Base-by-base conservation (phyloP, 2,329 filamentous ascomycete genomes). In the Cercospora sp. region DNA sequence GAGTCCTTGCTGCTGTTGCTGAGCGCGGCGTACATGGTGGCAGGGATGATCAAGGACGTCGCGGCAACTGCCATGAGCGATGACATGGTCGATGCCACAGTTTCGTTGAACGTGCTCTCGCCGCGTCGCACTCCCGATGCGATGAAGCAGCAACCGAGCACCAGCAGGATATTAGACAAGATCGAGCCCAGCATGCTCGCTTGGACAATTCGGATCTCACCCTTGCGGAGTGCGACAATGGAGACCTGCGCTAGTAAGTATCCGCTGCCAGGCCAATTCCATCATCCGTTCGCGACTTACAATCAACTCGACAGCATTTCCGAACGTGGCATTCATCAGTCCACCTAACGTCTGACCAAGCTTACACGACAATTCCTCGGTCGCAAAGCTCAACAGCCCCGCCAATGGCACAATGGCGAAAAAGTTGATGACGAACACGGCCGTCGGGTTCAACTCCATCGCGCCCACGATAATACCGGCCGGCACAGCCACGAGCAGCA, bases 141-240 rank as follows among this genome's bases (percentile, higher is more conserved):
- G 65, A 85, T 79, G 80, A 85, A 85, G 75, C 84, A 85, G 79
- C 83, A 85, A 42, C 84, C 84, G 20, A 85, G 80, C 42, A 85
- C 94, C 23, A 98, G 88, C 7, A 98, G 86, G 72, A 97, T 90
- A 80, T 98, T 98, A 72, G 94, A 97, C 45, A 98, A 85, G 74
- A 98, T 97, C 76, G 92, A 96, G 59, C 95, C 94, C 36, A 98
- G 89, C 94, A 98, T 98, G 71, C 93, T 97, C 20, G 94, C 91
- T 82, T 98, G 95, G n/a, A 98, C 94, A 72, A 98, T 94, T 75
- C 94, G 90, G 77, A 97, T 96, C 81, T 98, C 91, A 71, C 89
- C 88, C 74, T 95, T 89, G 72, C 85, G 88, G 57, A 99, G 86
- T 18, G 95, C 95, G 71, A 98, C 91, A 74, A 98, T 94, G 79